Conservation (phyloP, 2,329 filamentous ascomycete genomes). For the Fusarium pseudoanthophilum region DNA sequence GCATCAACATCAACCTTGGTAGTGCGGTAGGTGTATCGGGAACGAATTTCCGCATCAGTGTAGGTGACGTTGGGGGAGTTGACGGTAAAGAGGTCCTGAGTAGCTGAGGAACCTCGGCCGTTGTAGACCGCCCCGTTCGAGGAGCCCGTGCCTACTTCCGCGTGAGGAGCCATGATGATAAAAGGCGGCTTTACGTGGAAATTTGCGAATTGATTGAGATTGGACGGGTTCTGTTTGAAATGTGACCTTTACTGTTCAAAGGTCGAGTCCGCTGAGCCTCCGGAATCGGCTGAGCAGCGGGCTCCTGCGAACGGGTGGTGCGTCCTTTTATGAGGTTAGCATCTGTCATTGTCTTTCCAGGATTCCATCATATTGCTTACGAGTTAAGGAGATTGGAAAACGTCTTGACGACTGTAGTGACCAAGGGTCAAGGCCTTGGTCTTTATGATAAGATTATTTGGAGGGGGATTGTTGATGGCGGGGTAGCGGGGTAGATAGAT, state of each 20-base stretch:
- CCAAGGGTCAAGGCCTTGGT: conserved; percentile 66
- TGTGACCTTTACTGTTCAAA: conserved; percentile 64
- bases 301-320: conserved; percentile 97
- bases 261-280: conserved; percentile 79
- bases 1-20: conserved; percentile 79
- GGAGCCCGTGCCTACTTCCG: conserved; percentile 68
- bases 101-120: conserved; percentile 53
- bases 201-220: conserved; percentile 34
- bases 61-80: conserved; percentile 93
- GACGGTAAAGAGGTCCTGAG: conserved; percentile 81
- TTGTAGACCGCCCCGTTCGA: conserved; percentile 69
- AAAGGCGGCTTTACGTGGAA: conserved; percentile 50
- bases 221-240: conserved; percentile 47
- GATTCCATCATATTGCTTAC: conserved; percentile 64
- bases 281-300: conserved; percentile 91
- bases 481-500: conserved; percentile 41
- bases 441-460: conserved; percentile 45
- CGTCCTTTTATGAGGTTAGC: conserved; percentile 65
- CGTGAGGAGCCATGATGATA: conserved; percentile 88
- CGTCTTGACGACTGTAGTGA: conserved; percentile 83
- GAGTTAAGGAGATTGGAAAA: conserved; percentile 99
- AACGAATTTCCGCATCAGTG: conserved; percentile 86
- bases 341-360: conserved; percentile 8
- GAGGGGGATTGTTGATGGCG: conserved; percentile 38
- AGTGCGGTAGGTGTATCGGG: conserved; percentile 96